Base-by-base conservation (phyloP, 116 monocot species). In the Dioscorea cayenensis region DNA sequence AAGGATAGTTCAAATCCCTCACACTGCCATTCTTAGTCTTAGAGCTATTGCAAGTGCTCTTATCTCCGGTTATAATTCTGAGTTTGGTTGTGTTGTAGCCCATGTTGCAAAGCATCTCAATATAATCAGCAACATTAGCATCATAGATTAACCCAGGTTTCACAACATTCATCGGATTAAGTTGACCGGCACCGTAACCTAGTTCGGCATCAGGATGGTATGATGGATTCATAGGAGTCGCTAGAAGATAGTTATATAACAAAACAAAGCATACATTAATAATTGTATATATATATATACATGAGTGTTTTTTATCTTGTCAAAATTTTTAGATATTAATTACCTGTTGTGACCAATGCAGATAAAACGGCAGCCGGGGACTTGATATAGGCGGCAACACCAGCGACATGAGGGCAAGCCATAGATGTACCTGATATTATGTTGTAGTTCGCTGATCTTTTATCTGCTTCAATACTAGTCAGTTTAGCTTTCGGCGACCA, bases 1-100 rank as follows among this genome's bases (percentile, higher is more conserved):
- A 66, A n/a, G 81, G 81, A 60, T 81, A 78, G 27, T 75, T 84
- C 14, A 79, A 73, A 18, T 70, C 69, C 3, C 27, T 36, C 0
- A 17, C 70, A 0, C 32, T 63, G 11, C 48, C 52, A 7, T 61
- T 70, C 0, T 20, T 16, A 1, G 14, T 18, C 3, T 22, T 3
- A 14, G 66, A 12, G 21, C 43, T 43, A 32, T 32, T 32, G 17
- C 74, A 70, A 11, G 32, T 50, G 23, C 43, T 60, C 7, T 60
- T 29, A 17, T 69, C 69, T 49, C 76, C 76, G 1, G 70, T 76
- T 28, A 76, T 29, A 36, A 64, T n/a, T 0, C 51, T 7, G 28
- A 76, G 49, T 36, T n/a, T 21, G 3, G 23, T 51, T 6, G 69
- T 7, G 16, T 69, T 64, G 64, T 76, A 76, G 22, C 75, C 75